phyloP scores from a whole-genome alignment of 371 early-diverging fungal genomes.

The Batkoa obscura region DNA sequence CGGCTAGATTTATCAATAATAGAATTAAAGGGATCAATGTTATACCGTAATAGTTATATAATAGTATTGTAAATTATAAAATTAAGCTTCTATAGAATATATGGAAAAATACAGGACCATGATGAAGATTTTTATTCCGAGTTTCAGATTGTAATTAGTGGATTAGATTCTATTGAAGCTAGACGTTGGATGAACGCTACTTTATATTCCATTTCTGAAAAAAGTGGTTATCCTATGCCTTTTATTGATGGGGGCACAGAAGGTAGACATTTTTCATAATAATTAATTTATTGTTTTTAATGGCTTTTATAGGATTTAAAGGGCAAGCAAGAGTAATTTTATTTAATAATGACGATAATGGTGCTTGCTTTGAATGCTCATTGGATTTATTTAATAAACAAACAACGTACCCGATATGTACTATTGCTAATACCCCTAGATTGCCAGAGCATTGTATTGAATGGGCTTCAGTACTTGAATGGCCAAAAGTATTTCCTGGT shows the following conservation, averaged over 20 bases:
- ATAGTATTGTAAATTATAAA: background rate
- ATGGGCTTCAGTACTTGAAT: conserved; percentile 73
- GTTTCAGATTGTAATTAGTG: conserved; percentile 78
- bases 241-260: conserved; percentile 95
- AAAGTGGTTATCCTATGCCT: conserved; percentile 51
- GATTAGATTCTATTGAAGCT: conserved; percentile 87
- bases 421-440: conserved; percentile 66
- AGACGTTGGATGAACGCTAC: conserved; percentile 93
- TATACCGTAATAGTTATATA: conserved; percentile 42
- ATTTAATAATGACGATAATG: conserved; percentile 36
- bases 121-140: conserved; percentile 75
- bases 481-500: conserved; percentile 43
- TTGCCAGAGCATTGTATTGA: conserved; percentile 79
- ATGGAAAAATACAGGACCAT: conserved; percentile 84
- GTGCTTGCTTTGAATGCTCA: conserved; percentile 71
- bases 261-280: conserved; percentile 17
- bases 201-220: conserved; percentile 53
- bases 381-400: conserved; percentile 48
- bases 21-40: conserved; percentile 61
- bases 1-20: conserved; percentile 73
- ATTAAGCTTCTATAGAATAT: conserved; percentile 22
- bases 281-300: background rate
- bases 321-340: conserved; percentile 90
- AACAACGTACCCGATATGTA: conserved; percentile 41
- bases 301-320: conserved; percentile 38